phyloP scores from a whole-genome alignment of 345 rosid species.

The Gossypium longicalyx region DNA sequence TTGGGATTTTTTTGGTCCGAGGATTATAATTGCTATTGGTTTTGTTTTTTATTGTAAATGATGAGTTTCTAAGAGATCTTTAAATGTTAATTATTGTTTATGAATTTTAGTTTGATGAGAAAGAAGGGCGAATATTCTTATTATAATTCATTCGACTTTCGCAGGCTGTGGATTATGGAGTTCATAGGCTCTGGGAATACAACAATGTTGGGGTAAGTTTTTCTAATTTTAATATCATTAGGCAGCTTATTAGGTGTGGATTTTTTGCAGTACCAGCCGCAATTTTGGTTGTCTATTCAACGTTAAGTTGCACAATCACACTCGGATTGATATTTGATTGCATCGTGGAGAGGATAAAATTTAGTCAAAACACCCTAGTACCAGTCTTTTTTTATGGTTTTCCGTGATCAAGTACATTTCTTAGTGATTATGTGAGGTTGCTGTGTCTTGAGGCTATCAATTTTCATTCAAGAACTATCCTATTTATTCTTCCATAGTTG shows the following conservation, averaged over 20 bases:
- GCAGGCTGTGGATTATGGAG: constrained; percentile 99
- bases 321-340: background rate
- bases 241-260: background rate
- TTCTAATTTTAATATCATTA: background rate
- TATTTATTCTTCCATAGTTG: background rate
- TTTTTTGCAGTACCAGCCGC: background rate
- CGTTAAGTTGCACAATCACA: background rate
- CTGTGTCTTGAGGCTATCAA: background rate
- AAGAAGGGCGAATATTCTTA: background rate
- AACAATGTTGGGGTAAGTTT: constrained; percentile 84
- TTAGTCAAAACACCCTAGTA: background rate
- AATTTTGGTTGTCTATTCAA: background rate
- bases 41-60: background rate
- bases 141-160: constrained; percentile 8
- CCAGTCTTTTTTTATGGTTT: background rate
- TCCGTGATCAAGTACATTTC: background rate
- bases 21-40: background rate
- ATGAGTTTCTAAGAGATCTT: background rate
- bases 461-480: background rate
- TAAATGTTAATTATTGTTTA: background rate
- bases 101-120: background rate
- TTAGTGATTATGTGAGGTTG: background rate
- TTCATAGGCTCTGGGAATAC: constrained; percentile 79
- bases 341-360: background rate
- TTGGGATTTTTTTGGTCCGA: background rate